Percentiles rank a stretch among this genome's conserved stretches.
phyloP scores from a whole-genome alignment of 2,329 filamentous ascomycete species.

The Exserohilum rostratum region DNA sequence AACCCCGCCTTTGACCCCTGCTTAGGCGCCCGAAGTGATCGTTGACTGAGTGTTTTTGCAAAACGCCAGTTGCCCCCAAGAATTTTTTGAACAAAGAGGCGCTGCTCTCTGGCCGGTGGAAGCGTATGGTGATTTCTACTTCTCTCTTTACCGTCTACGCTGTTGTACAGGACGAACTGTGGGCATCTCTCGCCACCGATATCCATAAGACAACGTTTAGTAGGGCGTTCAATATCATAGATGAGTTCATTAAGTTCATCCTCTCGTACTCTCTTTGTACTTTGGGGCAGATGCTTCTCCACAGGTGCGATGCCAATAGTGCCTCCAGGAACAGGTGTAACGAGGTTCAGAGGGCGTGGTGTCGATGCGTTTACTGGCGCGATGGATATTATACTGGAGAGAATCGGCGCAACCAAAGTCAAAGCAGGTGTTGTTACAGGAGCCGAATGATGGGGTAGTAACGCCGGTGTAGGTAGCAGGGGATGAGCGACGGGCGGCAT shows the following conservation, averaged over 20 bases:
- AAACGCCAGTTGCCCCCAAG: conserved; percentile 5
- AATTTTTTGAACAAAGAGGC: neutral
- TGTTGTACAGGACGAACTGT: conserved; percentile 8
- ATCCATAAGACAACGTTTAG: neutral
- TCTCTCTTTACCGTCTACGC: neutral
- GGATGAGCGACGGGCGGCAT: neutral
- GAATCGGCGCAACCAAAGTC: neutral
- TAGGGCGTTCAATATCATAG: neutral
- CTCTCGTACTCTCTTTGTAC: neutral
- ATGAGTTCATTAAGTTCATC: neutral
- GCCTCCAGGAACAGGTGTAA: neutral
- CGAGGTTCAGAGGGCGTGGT: neutral
- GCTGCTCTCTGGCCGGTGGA: neutral
- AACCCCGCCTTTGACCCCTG: neutral
- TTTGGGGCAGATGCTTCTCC: too few relatives aligned
- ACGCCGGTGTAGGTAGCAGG: neutral
- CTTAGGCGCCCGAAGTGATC: neutral
- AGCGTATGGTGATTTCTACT: neutral
- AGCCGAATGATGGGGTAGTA: neutral
- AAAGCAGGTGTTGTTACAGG: neutral
- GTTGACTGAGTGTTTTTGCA: conserved; percentile 2
- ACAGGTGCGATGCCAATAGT: neutral
- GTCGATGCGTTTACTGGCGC: neutral
- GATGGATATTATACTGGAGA: neutral
- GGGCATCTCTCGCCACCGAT: conserved; percentile 6